Conservation (phyloP, 257 asterid genomes). For the Penstemon barbatus region DNA sequence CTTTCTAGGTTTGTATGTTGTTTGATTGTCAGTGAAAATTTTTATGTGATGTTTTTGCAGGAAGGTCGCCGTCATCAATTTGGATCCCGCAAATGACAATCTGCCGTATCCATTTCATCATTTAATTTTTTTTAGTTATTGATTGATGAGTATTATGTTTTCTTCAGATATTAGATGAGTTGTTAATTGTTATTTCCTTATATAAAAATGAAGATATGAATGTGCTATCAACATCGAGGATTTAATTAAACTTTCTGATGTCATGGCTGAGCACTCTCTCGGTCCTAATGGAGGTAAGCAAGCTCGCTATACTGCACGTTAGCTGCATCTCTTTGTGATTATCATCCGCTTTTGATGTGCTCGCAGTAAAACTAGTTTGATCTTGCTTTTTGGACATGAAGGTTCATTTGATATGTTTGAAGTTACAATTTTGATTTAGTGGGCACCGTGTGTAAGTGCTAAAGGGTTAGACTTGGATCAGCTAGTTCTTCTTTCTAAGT, state of each 20-base stretch:
- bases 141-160: neutral
- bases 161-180: conserved; percentile 8
- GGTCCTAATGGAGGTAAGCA: conserved; percentile 95
- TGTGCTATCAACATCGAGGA: conserved; percentile 94
- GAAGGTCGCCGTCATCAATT: conserved; percentile 88
- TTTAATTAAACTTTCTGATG: conserved; percentile 82
- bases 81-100: conserved; percentile 96
- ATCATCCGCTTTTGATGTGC: neutral
- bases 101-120: conserved; percentile 78
- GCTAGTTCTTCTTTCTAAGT: neutral
- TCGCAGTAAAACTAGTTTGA: neutral
- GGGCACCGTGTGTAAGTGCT: neutral
- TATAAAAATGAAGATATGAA: conserved; percentile 57
- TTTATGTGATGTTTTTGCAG: conserved; percentile 45
- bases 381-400: conserved; percentile 9
- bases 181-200: conserved; percentile 43
- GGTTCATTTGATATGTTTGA: conserved; percentile 6
- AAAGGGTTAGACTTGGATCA: neutral
- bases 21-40: neutral
- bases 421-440: neutral
- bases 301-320: conserved; percentile 5
- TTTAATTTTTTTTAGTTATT: conserved; percentile 13
- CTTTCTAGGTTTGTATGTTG: neutral
- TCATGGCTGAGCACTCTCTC: conserved; percentile 89
- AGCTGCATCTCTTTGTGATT: conserved; percentile 12